These are phyloP conservation scores for Monosporascus sp. DNA, from an alignment of 2,329 filamentous ascomycete species.

Conservation along the genomic window DNA sequence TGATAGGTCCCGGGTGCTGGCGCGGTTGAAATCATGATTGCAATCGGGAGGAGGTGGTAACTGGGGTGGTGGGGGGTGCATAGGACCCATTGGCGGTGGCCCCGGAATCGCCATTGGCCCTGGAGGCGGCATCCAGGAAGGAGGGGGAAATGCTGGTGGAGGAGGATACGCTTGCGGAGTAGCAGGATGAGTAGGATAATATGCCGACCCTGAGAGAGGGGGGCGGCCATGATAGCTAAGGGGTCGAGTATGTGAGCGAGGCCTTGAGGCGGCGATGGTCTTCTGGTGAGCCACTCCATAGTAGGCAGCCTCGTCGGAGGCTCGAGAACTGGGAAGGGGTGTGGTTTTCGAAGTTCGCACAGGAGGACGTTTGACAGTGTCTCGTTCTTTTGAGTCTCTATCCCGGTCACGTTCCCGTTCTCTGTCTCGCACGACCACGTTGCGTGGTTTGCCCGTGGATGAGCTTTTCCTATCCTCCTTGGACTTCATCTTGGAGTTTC, in stretches of 20 bases:
- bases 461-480: conserved; percentile 27
- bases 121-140: conserved; percentile 14
- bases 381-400: conserved; percentile 4
- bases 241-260: conserved; percentile 36
- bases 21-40: conserved; percentile 3
- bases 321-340: conserved; percentile 26
- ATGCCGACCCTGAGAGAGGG: conserved; percentile 31
- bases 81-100: conserved; percentile 10
- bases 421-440: neutral
- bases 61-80: neutral
- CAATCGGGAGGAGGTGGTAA: conserved; percentile 3
- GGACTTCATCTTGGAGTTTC: conserved; percentile 18
- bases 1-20: conserved; percentile 15
- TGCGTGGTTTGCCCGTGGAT: conserved; percentile 14
- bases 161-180: conserved; percentile 20
- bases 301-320: conserved; percentile 32
- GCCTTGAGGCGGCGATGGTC: conserved; percentile 28
- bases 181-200: conserved; percentile 26
- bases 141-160: conserved; percentile 21
- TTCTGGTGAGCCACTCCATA: conserved; percentile 33
- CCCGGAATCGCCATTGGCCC: conserved; percentile 14
- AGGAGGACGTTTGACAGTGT: conserved; percentile 23
- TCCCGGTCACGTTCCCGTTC: neutral
- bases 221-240: conserved; percentile 34
- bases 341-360: conserved; percentile 33